Percentiles rank a stretch among this genome's conserved stretches.
These are phyloP conservation scores for Neltuma alba DNA, from an alignment of 306 rosid genomes.

Conservation along the genomic window DNA sequence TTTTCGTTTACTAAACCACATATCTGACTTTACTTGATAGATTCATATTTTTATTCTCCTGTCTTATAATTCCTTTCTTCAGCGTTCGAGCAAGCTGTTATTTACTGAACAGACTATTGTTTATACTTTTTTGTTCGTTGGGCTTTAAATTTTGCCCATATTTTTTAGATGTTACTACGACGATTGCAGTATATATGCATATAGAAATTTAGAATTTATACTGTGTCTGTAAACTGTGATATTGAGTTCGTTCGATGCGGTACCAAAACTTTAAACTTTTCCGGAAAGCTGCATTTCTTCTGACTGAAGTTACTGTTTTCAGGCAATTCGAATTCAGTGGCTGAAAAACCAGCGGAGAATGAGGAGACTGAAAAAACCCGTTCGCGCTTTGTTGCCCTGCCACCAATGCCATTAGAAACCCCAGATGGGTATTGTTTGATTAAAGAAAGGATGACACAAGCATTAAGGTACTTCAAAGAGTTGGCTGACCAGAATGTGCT, in stretches of 20 bases:
- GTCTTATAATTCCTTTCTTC: background rate
- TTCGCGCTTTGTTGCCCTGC: constrained; percentile 45
- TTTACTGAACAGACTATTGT: background rate
- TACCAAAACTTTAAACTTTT: background rate
- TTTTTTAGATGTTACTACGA: background rate
- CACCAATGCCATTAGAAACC: constrained; percentile 50
- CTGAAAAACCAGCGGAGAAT: constrained; percentile 50
- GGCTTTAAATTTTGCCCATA: constrained; percentile 9
- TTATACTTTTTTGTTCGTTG: constrained; percentile 27
- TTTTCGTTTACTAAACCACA: background rate
- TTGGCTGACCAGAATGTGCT: constrained; percentile 70
- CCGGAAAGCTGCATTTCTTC: constrained; percentile 35
- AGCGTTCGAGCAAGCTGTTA: constrained; percentile 11
- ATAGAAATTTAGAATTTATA: background rate
- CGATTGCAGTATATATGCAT: constrained; percentile 20
- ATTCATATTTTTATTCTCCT: background rate
- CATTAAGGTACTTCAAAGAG: constrained; percentile 74
- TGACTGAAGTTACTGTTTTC: constrained; percentile 44
- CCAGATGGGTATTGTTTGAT: constrained; percentile 55
- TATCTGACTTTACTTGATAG: constrained; percentile 2
- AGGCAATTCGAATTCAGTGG: constrained; percentile 52
- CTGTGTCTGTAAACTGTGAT: background rate
- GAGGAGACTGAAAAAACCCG: constrained; percentile 38
- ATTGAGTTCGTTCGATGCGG: background rate
- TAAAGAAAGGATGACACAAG: constrained; percentile 88